phyloP scores from a whole-genome alignment of 805 yeast species.

The Kuraishia molischiana region DNA sequence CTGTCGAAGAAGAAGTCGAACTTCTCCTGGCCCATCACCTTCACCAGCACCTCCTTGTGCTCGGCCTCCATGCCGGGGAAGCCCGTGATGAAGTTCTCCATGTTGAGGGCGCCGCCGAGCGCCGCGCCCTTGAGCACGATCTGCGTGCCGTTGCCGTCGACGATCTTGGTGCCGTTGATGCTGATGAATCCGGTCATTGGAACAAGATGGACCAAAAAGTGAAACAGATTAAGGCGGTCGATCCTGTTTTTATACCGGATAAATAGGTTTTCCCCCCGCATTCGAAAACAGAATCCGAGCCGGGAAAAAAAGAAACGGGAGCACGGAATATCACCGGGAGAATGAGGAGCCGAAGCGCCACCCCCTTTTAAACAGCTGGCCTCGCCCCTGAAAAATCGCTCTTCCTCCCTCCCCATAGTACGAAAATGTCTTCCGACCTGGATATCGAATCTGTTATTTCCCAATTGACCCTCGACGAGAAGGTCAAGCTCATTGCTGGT shows the following conservation, averaged over 20 bases:
- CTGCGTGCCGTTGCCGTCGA: conserved; percentile 26
- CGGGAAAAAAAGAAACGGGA: too few relatives aligned
- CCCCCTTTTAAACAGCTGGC: too few relatives aligned
- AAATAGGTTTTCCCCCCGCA: too few relatives aligned
- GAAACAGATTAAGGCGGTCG: too few relatives aligned
- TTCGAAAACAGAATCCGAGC: too few relatives aligned
- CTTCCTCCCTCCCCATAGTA: too few relatives aligned
- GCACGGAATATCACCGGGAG: too few relatives aligned
- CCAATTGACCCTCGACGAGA: neutral
- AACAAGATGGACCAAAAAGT: too few relatives aligned
- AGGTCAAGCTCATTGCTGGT: neutral
- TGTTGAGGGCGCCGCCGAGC: conserved; percentile 40
- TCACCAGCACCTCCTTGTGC: conserved; percentile 29
- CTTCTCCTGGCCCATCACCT: conserved; percentile 35
- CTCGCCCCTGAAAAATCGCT: too few relatives aligned
- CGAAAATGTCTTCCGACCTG: neutral
- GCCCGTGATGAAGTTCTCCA: conserved; percentile 49
- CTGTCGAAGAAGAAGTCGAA: conserved; percentile 38
- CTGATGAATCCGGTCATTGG: too few relatives aligned
- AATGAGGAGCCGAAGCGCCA: too few relatives aligned
- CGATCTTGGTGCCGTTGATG: conserved; percentile 38
- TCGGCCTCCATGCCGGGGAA: conserved; percentile 46
- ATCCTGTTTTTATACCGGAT: too few relatives aligned
- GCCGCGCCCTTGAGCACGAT: conserved; percentile 39
- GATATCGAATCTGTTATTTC: neutral